Conservation (phyloP, 208 protist species). For the Angomonas ambiguus region DNA sequence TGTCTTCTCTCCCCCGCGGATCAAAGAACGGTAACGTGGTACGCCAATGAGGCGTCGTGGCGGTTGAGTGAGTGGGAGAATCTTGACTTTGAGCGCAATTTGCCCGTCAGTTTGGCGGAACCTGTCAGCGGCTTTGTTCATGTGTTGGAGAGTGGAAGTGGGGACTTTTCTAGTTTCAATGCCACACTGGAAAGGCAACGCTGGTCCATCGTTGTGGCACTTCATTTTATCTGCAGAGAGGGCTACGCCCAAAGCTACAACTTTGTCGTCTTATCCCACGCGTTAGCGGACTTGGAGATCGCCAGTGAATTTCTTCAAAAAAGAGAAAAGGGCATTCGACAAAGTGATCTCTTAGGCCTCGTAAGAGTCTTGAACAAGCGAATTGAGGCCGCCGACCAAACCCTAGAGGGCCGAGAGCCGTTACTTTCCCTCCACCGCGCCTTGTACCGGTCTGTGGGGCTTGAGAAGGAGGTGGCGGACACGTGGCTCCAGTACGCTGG, state of each 20-base stretch:
- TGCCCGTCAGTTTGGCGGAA: constrained; percentile 37
- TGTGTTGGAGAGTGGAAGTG: background rate
- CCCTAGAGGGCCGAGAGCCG: constrained; percentile 68
- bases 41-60: constrained; percentile 87
- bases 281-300: constrained; percentile 68
- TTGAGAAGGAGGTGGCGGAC: constrained; percentile 48
- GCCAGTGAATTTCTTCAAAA: constrained; percentile 32
- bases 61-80: constrained; percentile 76
- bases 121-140: constrained; percentile 18
- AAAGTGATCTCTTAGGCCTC: background rate
- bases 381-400: constrained; percentile 42
- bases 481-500: constrained; percentile 83
- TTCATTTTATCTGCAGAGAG: constrained; percentile 45
- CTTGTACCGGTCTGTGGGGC: constrained; percentile 59
- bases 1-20: background rate
- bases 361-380: constrained; percentile 29
- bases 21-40: constrained; percentile 36
- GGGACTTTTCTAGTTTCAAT: background rate
- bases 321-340: background rate
- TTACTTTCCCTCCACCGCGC: constrained; percentile 78
- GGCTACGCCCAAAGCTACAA: constrained; percentile 71
- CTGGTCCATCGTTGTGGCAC: constrained; percentile 1
- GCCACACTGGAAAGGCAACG: background rate
- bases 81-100: constrained; percentile 21
- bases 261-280: constrained; percentile 66